Base-by-base conservation (phyloP, 2,329 filamentous ascomycete genomes). In the Zymoseptoria pseudotritici region DNA sequence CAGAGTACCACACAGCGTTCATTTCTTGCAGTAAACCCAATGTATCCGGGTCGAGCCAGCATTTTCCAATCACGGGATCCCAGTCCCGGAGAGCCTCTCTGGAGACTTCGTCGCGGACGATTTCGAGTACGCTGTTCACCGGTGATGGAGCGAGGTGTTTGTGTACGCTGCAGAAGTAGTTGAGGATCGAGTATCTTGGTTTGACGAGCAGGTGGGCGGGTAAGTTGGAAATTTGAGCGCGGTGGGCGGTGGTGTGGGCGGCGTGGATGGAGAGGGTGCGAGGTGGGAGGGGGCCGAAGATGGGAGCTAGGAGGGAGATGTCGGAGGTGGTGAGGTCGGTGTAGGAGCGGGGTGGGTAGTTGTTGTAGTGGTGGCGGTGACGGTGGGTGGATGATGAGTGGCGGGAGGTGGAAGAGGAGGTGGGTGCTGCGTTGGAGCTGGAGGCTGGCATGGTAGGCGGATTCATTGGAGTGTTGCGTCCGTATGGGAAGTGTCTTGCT, bases 131-230 rank as follows among this genome's bases (percentile, higher is more conserved):
- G 55, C 64, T 65, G 19, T 60, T 53, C 20, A 71, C 54, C 0
- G 66, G 66, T 3, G 62, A 26, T 1, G 60, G 53, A 24, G 62
- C 66, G 3, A 70, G 53, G 19, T 67, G 63, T 22, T 63, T 55
- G 58, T 70, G 69, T 13, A 63, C 2, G 7, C 49, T 51, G 55
- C 69, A 70, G 42, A 67, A 63, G 21, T 53, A 50, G 2, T 61
- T 61, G 4, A 67, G 54, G 20, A 57, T 24, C 9, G 65, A 57
- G 20, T 59, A 17, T 29, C 26, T 29, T 2, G 17, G 13, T 29
- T 60, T 65, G 55, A 55, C 55, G 21, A 56, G 61, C 4, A 71
- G 63, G 52, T 68, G 65, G 6, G 61, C 13, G 4, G 69, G 68
- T 1, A 71, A 56, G n/a, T 58, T 52, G 9, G 55, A 22, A 50